These are phyloP conservation scores for Trichoderma lentiforme DNA, from an alignment of 2,329 filamentous ascomycete genomes.

Conservation along the genomic window DNA sequence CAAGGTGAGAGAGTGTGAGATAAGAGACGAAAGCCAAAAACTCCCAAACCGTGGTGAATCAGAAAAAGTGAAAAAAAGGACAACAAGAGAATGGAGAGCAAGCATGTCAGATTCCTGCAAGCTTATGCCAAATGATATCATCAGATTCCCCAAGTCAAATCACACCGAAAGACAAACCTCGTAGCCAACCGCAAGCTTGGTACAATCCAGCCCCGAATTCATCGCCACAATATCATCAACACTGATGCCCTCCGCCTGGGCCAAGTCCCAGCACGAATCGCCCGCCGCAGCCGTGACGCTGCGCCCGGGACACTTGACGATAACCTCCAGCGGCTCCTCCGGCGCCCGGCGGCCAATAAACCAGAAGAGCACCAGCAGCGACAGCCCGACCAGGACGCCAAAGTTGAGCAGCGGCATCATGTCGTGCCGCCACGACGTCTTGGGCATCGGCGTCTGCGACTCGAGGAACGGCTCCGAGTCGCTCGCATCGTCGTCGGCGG, in stretches of 20 bases:
- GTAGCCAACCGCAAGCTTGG: slow-evolving; percentile 40
- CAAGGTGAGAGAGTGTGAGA: neutral
- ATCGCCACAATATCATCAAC: slow-evolving; percentile 45
- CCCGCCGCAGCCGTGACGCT: slow-evolving; percentile 42
- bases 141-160: neutral
- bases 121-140: neutral
- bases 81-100: neutral
- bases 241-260: slow-evolving; percentile 38
- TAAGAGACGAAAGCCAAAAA: neutral
- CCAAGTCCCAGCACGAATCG: slow-evolving; percentile 54
- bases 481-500: slow-evolving; percentile 26
- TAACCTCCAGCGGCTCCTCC: slow-evolving; percentile 4
- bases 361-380: slow-evolving; percentile 49
- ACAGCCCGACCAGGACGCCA: slow-evolving; percentile 51
- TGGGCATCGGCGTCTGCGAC: slow-evolving; percentile 23
- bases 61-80: neutral
- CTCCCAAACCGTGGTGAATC: neutral
- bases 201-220: slow-evolving; percentile 48
- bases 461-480: slow-evolving; percentile 34
- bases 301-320: slow-evolving; percentile 30
- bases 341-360: slow-evolving; percentile 38
- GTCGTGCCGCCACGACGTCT: slow-evolving; percentile 48
- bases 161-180: slow-evolving; percentile 43
- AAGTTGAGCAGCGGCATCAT: slow-evolving; percentile 58
- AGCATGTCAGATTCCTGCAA: neutral